Conservation (phyloP, 768 basidiomycete genomes). For the Nidularia sp. region DNA sequence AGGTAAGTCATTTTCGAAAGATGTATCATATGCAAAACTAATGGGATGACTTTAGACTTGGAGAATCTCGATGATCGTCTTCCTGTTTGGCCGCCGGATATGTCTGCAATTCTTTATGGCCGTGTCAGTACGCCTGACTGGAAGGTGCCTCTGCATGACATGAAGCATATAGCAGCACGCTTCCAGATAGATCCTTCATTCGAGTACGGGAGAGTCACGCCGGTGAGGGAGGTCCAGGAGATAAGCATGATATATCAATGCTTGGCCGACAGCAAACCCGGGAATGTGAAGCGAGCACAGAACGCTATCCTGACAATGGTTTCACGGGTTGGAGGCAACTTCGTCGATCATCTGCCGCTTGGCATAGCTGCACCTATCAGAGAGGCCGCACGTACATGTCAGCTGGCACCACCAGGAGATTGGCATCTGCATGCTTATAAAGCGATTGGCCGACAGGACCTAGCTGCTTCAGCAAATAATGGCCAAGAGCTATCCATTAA, state of each 20-base stretch:
- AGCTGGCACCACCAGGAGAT: slow-evolving; percentile 67
- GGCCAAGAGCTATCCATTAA: slow-evolving; percentile 38
- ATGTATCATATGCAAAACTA: background rate
- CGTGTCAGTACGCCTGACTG: slow-evolving; percentile 65
- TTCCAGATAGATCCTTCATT: slow-evolving; percentile 52
- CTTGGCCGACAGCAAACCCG: slow-evolving; percentile 50
- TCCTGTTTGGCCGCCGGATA: slow-evolving; percentile 76
- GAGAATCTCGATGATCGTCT: slow-evolving; percentile 61
- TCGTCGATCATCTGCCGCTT: slow-evolving; percentile 56
- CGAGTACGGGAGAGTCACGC: slow-evolving; percentile 60
- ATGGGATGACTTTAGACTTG: too few species aligned
- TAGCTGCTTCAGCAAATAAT: slow-evolving; percentile 58
- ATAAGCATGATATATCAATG: slow-evolving; percentile 55
- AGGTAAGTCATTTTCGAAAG: slow-evolving; percentile 24
- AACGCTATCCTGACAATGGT: slow-evolving; percentile 57
- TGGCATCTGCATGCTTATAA: slow-evolving; percentile 72
- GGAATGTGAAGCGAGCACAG: slow-evolving; percentile 64
- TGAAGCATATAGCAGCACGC: slow-evolving; percentile 39
- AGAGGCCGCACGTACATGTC: slow-evolving; percentile 84
- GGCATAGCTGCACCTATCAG: slow-evolving; percentile 75
- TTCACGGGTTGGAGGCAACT: slow-evolving; percentile 37
- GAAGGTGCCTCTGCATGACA: slow-evolving; percentile 51
- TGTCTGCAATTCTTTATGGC: slow-evolving; percentile 61
- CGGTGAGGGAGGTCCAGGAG: slow-evolving; percentile 47
- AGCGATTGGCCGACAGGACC: slow-evolving; percentile 70